Percentiles rank a stretch among this genome's conserved stretches.
Evolutionary conservation across 768 basidiomycete species (phyloP).

Genomic region (Sarcomyxa edulis): DNA sequence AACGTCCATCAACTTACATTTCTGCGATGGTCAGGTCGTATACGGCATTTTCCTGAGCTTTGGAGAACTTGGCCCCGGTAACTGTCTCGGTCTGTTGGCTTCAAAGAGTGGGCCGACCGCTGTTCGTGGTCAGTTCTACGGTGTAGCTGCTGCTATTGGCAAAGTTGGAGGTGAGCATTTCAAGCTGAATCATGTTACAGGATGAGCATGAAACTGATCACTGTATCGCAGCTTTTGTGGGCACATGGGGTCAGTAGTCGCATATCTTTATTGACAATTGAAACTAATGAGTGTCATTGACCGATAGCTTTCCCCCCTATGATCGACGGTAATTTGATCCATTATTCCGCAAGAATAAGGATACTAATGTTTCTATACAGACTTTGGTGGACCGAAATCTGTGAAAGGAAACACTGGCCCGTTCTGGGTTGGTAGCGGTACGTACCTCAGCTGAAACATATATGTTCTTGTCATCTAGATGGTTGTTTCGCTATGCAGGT

Average conservation of each 20-base stretch:
- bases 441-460: constrained; percentile 8
- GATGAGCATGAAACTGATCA: too few relatives aligned
- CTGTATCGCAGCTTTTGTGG: constrained; percentile 82
- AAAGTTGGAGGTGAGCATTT: too few relatives aligned
- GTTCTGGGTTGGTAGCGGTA: constrained; percentile 82
- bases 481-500: constrained; percentile 27
- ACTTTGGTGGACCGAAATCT: constrained; percentile 52
- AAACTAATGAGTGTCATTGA: too few relatives aligned
- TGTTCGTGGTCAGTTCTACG: constrained; percentile 82
- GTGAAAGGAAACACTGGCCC: constrained; percentile 73
- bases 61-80: constrained; percentile 87
- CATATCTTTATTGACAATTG: too few relatives aligned
- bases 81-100: constrained; percentile 81
- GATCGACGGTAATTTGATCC: too few relatives aligned
- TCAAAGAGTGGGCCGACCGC: constrained; percentile 84
- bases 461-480: neutral
- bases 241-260: constrained; percentile 76
- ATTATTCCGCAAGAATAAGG: too few relatives aligned
- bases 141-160: constrained; percentile 79
- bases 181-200: too few relatives aligned
- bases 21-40: constrained; percentile 60
- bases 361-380: too few relatives aligned
- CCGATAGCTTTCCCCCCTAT: constrained; percentile 61
- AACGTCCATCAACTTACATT: too few relatives aligned
- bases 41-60: constrained; percentile 90